Conservation (phyloP, 1,139 yeast species). For the Yamadazyma sp. region DNA sequence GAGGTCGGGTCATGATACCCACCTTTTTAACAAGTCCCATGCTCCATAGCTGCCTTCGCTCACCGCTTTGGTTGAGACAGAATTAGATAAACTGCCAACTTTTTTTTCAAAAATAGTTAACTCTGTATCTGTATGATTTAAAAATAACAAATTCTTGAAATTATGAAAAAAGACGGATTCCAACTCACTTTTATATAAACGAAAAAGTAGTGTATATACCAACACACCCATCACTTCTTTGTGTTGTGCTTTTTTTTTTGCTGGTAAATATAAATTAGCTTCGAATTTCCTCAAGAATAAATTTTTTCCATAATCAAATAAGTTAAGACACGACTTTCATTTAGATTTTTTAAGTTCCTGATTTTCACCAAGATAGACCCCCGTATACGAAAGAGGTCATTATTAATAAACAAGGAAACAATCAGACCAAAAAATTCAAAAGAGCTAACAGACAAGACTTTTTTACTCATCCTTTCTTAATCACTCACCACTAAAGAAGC, state of each 20-base stretch:
- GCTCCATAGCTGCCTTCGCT: no score
- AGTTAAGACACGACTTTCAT: slow-evolving; percentile 1
- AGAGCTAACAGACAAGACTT: no score
- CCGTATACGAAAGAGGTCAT: background rate
- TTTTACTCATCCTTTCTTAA: background rate
- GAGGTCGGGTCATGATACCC: no score
- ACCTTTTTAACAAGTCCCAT: no score
- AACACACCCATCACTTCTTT: background rate
- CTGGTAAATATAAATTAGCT: slow-evolving; percentile 5
- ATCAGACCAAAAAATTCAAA: no score
- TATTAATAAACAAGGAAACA: no score
- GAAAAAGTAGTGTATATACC: slow-evolving; percentile 3
- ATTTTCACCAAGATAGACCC: no score
- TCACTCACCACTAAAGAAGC: no score
- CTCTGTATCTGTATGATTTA: no score
- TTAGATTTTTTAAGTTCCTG: background rate
- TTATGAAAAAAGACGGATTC: background rate
- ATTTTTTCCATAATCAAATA: slow-evolving; percentile 1
- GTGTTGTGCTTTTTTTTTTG: background rate
- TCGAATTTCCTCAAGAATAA: slow-evolving; percentile 4
- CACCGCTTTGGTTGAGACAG: no score
- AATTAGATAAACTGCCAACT: no score
- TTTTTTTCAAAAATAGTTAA: no score
- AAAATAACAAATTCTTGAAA: background rate
- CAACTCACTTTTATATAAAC: slow-evolving; percentile 3